Evolutionary conservation across 345 rosid genomes (phyloP), one percentile per base, ranked within the genome.

Genomic region (Lepidium didymum): DNA sequence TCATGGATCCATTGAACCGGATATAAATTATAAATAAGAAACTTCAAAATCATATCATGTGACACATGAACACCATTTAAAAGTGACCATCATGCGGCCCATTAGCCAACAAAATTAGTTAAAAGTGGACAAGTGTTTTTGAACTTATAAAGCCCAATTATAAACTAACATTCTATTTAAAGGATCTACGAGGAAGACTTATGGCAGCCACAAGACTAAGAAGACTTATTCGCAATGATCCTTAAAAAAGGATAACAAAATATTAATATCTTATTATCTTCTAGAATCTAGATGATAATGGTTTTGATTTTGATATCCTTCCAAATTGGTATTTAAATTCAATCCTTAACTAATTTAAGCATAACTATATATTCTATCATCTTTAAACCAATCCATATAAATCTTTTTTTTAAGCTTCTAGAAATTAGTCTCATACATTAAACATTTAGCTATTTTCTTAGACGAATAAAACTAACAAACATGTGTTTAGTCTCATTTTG

Each of bases 401-500:
- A 25, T 37, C 19, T 36, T 8, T 47, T 27, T 16, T 58, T 27
- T 37, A 36, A 47, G 59, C 40, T 60, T 59, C 52, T 49, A 41
- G 52, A 69, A 35, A 57, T 19, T 19, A 40, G 50, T 18, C 41
- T 19, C 42, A 29, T 18, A 29, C 11, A 40, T 25, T 29, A 10
- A n/a, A 11, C 19, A 56, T 6, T 6, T 44, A 36, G 33, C 59
- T 31, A 23, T 45, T 19, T 18, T 51, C 13, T n/a, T 25, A 25
- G 58, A 15, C 19, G 14, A n/a, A 29, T n/a, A 10, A 7, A 8
- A 44, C 10, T 4, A 34, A 18, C 14, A 35, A 29, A 50, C 62
- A 59, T 58, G 67, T 49, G 77, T 43, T 27, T 59, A 41, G 16
- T 52, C 41, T 42, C 61, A 49, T 50, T 38, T 34, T 40, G 67